Conservation (phyloP, 345 rosid species). For the Corymbia maculata region DNA sequence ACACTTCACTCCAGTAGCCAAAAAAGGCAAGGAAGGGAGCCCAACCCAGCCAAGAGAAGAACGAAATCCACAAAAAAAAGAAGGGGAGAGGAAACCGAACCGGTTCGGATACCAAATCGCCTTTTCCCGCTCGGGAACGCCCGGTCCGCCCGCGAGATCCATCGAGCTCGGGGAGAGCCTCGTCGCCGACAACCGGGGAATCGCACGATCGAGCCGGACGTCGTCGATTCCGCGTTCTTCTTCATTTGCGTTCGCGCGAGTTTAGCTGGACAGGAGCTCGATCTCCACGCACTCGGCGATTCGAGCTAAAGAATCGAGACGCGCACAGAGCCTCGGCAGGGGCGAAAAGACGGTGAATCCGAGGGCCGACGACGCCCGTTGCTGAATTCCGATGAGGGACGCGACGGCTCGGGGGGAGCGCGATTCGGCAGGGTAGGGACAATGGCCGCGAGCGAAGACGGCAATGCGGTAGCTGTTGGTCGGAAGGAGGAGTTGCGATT, state of each 20-base stretch:
- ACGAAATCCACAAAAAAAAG: not conserved
- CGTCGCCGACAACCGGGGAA: not conserved
- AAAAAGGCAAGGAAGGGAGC: not conserved
- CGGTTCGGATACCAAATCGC: not conserved
- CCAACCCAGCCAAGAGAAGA: not conserved
- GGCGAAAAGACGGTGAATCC: not conserved
- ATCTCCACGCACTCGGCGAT: too few species aligned
- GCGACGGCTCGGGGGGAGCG: not conserved
- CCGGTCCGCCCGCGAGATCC: not conserved
- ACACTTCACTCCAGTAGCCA: not conserved
- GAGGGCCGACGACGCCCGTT: not conserved
- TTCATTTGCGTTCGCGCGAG: not conserved
- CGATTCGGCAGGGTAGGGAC: not conserved
- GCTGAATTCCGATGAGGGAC: not conserved
- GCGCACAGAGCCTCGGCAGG: too few species aligned
- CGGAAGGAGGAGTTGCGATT: not conserved
- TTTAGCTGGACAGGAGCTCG: not conserved
- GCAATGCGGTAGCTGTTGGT: not conserved
- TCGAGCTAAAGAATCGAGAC: too few species aligned
- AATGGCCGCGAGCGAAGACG: not conserved
- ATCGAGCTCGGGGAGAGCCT: not conserved
- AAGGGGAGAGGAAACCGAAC: not conserved
- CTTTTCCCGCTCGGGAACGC: not conserved
- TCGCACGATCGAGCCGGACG: not conserved
- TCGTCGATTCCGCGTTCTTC: not conserved